phyloP scores from a whole-genome alignment of 345 rosid species.

The Rhodamnia argentea region DNA sequence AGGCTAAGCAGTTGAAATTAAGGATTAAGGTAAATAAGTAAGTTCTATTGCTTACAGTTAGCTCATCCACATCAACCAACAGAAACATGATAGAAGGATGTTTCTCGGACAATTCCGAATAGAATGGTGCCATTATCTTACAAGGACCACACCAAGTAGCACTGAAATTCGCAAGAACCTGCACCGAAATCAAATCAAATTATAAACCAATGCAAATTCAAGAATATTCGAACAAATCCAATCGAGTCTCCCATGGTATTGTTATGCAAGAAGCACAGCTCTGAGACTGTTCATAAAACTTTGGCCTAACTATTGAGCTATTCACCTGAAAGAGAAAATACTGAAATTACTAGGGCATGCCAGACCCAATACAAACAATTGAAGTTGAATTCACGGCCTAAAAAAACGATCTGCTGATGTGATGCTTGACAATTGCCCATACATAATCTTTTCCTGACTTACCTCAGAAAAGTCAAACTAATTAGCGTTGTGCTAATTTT shows the following conservation, averaged over 20 bases:
- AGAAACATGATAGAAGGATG: constrained; percentile 56
- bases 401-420: not conserved
- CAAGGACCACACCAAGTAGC: constrained; percentile 90
- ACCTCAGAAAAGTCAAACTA: not conserved
- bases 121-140: constrained; percentile 51
- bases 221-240: not conserved
- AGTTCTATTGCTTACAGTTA: constrained; percentile 34
- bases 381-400: not conserved
- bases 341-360: not conserved
- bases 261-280: not conserved
- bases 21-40: not conserved
- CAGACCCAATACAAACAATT: not conserved
- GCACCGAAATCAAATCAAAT: not conserved
- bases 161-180: constrained; percentile 80
- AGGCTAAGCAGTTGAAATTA: not conserved
- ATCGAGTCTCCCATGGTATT: not conserved
- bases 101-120: constrained; percentile 53
- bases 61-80: constrained; percentile 66
- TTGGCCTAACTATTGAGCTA: not conserved
- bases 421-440: not conserved
- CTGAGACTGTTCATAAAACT: not conserved
- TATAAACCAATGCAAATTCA: not conserved
- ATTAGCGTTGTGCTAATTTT: not conserved
- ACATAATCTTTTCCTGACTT: not conserved
- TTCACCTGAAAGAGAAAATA: not conserved